Base-by-base conservation (phyloP, 176 grass and related monocot genomes). In the Aegilops umbellulata region DNA sequence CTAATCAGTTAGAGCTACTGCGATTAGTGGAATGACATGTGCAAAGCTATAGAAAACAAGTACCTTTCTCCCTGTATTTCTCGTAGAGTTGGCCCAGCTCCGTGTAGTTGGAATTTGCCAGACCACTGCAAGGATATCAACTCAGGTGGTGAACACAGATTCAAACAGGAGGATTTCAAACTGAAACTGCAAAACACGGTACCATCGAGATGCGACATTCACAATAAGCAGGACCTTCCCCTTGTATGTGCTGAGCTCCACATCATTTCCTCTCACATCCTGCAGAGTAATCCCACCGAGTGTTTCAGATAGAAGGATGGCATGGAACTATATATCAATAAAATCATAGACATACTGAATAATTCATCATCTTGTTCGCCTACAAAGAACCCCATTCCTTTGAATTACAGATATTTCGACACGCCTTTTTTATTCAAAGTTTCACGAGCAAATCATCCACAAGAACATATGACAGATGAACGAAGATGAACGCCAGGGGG, bases 151-250 rank as follows among this genome's bases (percentile, higher is more conserved):
- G 4, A 81, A 81, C 67, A 66, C 41, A 34, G 6, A 66, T 19
- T 35, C 22, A 77, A 19, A 67, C 9, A 8, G 15, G n/a, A 13
- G 16, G 68, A 82, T 30, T 34, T 20, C 16, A 16, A 84, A 30
- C 46, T 84, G 41, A 39, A 73, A 81, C 60, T 16, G 23, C 22
- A 42, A 19, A 65, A 67, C 4, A 26, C 25, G 3, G 22, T 77
- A 92, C 85, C 91, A 95, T 65, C 75, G 76, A 34, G 93, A 98
- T 58, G 95, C 91, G 6, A 94, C 90, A 76, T 92, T 92, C 74
- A 98, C 91, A 69, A 95, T 88, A 30, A 95, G 83, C 65, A 94
- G 36, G 78, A 89, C 89, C 61, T 95, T 89, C 7, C 87, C 89
- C 64, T 89, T 92, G 84, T 95, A 98, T 84, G 57, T 89, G 58